A percentile compares a stretch with the other conserved stretches of the same genome.
These are phyloP conservation scores for Penicillium glabrum DNA, from an alignment of 2,329 filamentous ascomycete genomes.

Conservation along the genomic window DNA sequence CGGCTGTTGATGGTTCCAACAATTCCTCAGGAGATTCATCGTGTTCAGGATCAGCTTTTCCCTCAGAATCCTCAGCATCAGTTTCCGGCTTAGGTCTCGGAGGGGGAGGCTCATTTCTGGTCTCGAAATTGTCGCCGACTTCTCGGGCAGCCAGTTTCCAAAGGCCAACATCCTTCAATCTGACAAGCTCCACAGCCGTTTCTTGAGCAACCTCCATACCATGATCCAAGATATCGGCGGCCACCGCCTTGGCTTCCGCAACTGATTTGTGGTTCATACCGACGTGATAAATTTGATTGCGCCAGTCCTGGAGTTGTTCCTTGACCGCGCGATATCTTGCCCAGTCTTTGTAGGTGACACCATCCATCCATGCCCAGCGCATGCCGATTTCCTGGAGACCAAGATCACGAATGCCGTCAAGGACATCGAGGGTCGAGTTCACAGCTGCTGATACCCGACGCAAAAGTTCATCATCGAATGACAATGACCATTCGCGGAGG, in stretches of 20 bases:
- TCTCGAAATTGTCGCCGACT: constrained; percentile 74
- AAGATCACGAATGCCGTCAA: constrained; percentile 78
- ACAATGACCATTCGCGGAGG: constrained; percentile 73
- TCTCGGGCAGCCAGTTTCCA: constrained; percentile 82
- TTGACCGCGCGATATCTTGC: constrained; percentile 88
- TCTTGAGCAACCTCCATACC: constrained; percentile 78
- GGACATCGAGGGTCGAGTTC: constrained; percentile 76
- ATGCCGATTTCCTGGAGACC: constrained; percentile 90
- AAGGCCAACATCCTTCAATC: constrained; percentile 77
- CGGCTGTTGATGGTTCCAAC: not conserved
- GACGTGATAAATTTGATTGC: constrained; percentile 73
- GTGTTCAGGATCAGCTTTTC: constrained; percentile 1
- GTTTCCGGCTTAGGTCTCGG: constrained; percentile 26
- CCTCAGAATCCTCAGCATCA: constrained; percentile 14
- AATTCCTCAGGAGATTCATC: not conserved
- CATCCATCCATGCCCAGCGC: constrained; percentile 92
- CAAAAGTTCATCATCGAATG: constrained; percentile 69
- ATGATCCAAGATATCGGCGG: constrained; percentile 69
- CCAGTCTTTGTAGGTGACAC: constrained; percentile 97
- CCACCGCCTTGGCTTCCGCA: constrained; percentile 64
- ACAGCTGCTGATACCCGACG: constrained; percentile 69
- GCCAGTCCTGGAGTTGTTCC: constrained; percentile 80
- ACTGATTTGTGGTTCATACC: constrained; percentile 73
- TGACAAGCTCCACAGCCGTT: constrained; percentile 75
- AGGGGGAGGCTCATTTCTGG: constrained; percentile 50